phyloP scores from a whole-genome alignment of 768 basidiomycete genomes.

The Rhodocollybia butyracea region DNA sequence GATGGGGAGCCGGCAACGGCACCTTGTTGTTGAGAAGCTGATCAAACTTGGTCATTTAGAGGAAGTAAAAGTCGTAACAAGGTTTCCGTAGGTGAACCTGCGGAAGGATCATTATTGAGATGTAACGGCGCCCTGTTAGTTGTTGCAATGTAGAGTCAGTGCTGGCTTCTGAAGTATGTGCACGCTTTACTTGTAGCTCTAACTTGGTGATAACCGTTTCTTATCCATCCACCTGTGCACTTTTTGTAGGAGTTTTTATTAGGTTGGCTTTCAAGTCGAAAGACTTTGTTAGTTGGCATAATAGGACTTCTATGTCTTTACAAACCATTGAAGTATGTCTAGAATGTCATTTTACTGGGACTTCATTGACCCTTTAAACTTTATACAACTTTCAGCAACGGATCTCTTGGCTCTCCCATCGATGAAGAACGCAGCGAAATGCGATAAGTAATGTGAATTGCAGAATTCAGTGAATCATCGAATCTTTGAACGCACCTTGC shows the following conservation, averaged over 20 bases:
- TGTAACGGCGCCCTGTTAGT: no score
- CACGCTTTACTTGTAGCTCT: conserved; percentile 33
- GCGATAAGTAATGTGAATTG: conserved; percentile 82
- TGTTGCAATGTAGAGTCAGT: conserved; percentile 24
- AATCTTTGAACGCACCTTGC: conserved; percentile 83
- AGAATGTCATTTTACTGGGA: conserved; percentile 23
- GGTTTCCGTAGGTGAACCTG: conserved; percentile 83
- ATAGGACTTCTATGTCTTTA: conserved; percentile 24
- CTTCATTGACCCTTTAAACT: conserved; percentile 20
- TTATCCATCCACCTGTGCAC: conserved; percentile 47
- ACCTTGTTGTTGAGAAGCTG: conserved; percentile 48
- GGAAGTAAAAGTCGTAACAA: conserved; percentile 84
- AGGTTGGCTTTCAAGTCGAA: conserved; percentile 1
- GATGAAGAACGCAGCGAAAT: conserved; percentile 79
- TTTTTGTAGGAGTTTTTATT: conserved; percentile 24
- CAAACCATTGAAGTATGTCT: conserved; percentile 19
- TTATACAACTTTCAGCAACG: conserved; percentile 47
- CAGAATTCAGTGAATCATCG: conserved; percentile 81
- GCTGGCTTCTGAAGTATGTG: conserved; percentile 31
- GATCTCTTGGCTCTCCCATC: conserved; percentile 77
- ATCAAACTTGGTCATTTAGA: conserved; percentile 81
- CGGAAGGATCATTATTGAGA: conserved; percentile 70
- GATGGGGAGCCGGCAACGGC: conserved; percentile 55
- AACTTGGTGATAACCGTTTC: no score
- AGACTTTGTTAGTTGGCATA: conserved; percentile 11